These are phyloP conservation scores for Syzygium jambos DNA, from an alignment of 345 rosid genomes.

Conservation along the genomic window DNA sequence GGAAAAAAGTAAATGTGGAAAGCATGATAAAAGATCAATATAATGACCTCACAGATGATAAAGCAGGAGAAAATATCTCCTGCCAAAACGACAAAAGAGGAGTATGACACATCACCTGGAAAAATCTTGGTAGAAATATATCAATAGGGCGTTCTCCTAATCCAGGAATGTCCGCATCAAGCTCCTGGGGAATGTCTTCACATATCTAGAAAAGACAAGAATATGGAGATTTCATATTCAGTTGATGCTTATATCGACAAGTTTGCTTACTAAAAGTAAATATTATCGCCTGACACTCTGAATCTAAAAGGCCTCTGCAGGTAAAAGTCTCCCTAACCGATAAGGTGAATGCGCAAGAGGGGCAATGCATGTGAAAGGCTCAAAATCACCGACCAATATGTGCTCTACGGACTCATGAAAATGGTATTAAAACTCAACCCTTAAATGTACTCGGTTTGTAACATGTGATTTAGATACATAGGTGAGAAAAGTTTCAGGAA, in stretches of 20 bases:
- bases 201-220: slow-evolving; percentile 47
- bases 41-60: background rate
- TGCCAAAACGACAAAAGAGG: background rate
- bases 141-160: slow-evolving; percentile 80
- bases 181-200: slow-evolving; percentile 85
- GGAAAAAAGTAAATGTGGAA: background rate
- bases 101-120: slow-evolving; percentile 38
- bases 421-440: background rate
- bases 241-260: background rate
- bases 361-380: background rate
- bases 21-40: background rate
- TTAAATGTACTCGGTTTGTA: background rate
- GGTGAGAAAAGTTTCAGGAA: background rate
- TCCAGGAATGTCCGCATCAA: slow-evolving; percentile 88
- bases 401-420: background rate
- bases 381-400: background rate
- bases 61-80: background rate
- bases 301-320: background rate
- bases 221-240: background rate
- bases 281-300: background rate
- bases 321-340: background rate
- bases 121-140: slow-evolving; percentile 68
- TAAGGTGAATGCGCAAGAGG: background rate
- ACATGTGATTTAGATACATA: background rate
- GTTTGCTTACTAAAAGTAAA: background rate